Evolutionary conservation across 768 basidiomycete genomes (phyloP), one percentile per base, ranked within the genome.

Genomic region (Lactarius quietus): DNA sequence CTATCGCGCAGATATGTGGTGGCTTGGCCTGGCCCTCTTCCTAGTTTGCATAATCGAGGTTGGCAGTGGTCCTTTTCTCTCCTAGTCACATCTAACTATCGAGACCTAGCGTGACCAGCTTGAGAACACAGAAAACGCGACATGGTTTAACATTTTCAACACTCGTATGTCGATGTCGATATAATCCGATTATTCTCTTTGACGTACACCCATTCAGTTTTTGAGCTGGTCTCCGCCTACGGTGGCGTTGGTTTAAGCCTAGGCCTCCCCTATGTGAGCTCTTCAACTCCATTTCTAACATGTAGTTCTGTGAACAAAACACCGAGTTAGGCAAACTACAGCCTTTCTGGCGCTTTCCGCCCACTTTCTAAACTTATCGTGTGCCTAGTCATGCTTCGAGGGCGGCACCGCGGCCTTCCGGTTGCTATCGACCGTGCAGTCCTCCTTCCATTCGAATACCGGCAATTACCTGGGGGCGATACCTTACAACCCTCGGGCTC

Each of bases 1-100:
- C 9, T 36, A 15, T 4, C 52, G 55, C n/a, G 17, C 68, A 94
- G 95, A 97, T 76, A 93, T 98, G 84, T 97, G 95, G 96, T 97
- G 94, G 94, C 75, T 98, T 26, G 90, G 80, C 0, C 74, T 93
- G 15, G 93, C 92, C 0, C 75, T 98, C 15, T 94, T 95, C 76
- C 75, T 97, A 2, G 80, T 98, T 45, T 98, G 95, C 73, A 96
- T 98, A 69, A 87, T 97, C 67, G 97, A 98, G 83, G 93, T 92
- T 66, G 65, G 82, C 69, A 2, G 31, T 7, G 43, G 28, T 10
- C 52, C 62, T 23, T 9, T 28, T 17, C 35, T 31, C 38, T 61
- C 20, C 26, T 8, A 35, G 18, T 5, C 12, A 17, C 17, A 39
- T 23, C 28, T 48, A 26, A 56, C 61, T 26, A 66, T 52, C 10